phyloP scores from a whole-genome alignment of 78 protist genomes.

The Polysphondylium violaceum region DNA sequence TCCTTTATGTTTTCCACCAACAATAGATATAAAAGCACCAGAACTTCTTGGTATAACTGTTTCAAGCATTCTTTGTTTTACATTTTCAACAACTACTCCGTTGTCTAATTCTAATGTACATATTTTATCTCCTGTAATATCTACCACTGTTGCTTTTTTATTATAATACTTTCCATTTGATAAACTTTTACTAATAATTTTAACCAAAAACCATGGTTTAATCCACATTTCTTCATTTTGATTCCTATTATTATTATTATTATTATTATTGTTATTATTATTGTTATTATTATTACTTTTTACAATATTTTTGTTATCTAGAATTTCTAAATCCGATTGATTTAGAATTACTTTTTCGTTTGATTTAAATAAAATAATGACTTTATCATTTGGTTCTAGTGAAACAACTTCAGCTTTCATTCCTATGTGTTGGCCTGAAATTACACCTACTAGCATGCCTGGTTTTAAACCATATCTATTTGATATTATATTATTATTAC shows the following conservation, averaged over 20 bases:
- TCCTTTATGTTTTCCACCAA: constrained; percentile 38
- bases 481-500: too few species aligned
- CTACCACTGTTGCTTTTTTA: constrained; percentile 58
- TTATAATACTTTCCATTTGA: constrained; percentile 70
- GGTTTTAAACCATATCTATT: too few species aligned
- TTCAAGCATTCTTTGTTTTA: constrained; percentile 66
- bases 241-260: neutral
- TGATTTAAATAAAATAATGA: constrained; percentile 12
- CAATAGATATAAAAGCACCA: constrained; percentile 37
- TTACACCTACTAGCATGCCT: constrained; percentile 9
- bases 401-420: constrained; percentile 39
- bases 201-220: constrained; percentile 48
- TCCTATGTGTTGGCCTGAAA: constrained; percentile 50
- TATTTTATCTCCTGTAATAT: constrained; percentile 53
- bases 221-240: constrained; percentile 51
- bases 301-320: neutral
- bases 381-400: constrained; percentile 15
- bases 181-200: constrained; percentile 58
- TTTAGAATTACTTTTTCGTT: constrained; percentile 16
- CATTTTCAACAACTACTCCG: constrained; percentile 56
- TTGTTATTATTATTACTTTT: neutral
- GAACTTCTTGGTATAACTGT: constrained; percentile 52
- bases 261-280: neutral
- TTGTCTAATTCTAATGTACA: constrained; percentile 45
- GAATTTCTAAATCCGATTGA: neutral